Percentiles rank a stretch among this genome's conserved stretches.
These are phyloP conservation scores for Knufia fluminis DNA, from an alignment of 2,329 filamentous ascomycete genomes.

Conservation along the genomic window DNA sequence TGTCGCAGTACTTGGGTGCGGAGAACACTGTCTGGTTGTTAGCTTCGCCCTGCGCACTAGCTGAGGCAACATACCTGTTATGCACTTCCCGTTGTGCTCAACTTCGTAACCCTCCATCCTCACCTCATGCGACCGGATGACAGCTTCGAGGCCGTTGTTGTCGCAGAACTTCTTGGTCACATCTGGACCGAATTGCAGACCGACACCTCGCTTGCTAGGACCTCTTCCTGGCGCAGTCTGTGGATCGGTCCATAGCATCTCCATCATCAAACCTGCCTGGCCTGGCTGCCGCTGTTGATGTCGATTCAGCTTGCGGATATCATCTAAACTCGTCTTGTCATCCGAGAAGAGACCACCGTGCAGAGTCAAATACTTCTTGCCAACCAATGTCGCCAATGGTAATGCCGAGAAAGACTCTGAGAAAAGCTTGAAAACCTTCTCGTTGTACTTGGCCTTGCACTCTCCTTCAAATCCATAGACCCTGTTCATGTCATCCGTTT, in stretches of 20 bases:
- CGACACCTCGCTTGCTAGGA: slow-evolving; percentile 92
- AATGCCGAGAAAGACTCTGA: slow-evolving; percentile 95
- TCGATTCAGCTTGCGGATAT: slow-evolving; percentile 85
- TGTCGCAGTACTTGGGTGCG: slow-evolving; percentile 93
- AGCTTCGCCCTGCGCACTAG: slow-evolving; percentile 20
- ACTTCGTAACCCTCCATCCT: slow-evolving; percentile 99
- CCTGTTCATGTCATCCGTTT: slow-evolving; percentile 98
- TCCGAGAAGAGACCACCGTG: slow-evolving; percentile 25
- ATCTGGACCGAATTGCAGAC: slow-evolving; percentile 92
- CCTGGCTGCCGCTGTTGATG: slow-evolving; percentile 88
- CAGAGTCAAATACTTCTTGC: slow-evolving; percentile 32
- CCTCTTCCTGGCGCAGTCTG: slow-evolving; percentile 77
- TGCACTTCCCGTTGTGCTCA: slow-evolving; percentile 90
- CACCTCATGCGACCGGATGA: slow-evolving; percentile 96
- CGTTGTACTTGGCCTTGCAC: slow-evolving; percentile 96
- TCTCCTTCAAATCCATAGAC: slow-evolving; percentile 98
- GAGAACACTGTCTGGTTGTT: slow-evolving; percentile 63
- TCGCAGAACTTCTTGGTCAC: slow-evolving; percentile 96
- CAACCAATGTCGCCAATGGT: slow-evolving; percentile 83
- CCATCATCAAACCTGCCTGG: slow-evolving; percentile 96
- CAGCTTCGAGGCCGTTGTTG: slow-evolving; percentile 83
- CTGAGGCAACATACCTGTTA: slow-evolving; percentile 57
- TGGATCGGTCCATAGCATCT: slow-evolving; percentile 99
- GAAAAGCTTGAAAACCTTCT: slow-evolving; percentile 91
- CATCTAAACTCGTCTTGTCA: slow-evolving; percentile 81